Evolutionary conservation across 345 rosid genomes (phyloP).

Genomic region (Turritis glabra): DNA sequence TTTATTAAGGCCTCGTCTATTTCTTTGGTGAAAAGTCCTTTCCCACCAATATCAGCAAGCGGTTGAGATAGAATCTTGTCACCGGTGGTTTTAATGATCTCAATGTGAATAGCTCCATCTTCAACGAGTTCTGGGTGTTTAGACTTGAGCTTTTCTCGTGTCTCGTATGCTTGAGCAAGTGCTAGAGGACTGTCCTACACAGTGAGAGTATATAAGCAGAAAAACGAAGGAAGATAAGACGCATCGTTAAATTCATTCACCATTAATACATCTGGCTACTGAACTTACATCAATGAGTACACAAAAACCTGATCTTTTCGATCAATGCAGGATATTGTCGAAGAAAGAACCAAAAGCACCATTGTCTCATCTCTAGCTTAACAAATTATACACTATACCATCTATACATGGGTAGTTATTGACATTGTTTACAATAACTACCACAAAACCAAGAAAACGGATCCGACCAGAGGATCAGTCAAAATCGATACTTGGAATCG

Average conservation of each 20-base stretch:
- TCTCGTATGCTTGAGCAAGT: slow-evolving; percentile 98
- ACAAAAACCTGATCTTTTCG: not conserved
- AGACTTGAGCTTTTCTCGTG: slow-evolving; percentile 74
- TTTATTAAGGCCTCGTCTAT: slow-evolving; percentile 89
- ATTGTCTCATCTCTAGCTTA: not conserved
- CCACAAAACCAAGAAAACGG: slow-evolving; percentile 1
- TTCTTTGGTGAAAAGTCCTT: slow-evolving; percentile 95
- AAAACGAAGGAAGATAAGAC: slow-evolving; percentile 13
- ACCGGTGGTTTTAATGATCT: slow-evolving; percentile 93
- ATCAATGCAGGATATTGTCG: not conserved
- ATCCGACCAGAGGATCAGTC: slow-evolving; percentile 4
- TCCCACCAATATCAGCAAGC: slow-evolving; percentile 98
- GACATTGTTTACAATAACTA: not conserved
- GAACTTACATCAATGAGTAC: not conserved
- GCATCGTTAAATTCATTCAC: slow-evolving; percentile 7
- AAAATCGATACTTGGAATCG: not conserved
- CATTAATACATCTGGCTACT: not conserved
- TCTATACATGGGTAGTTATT: not conserved
- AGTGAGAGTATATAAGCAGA: slow-evolving; percentile 39
- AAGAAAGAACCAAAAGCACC: not conserved
- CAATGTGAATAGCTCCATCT: slow-evolving; percentile 90
- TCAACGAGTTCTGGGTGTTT: slow-evolving; percentile 71
- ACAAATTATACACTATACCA: not conserved
- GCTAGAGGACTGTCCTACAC: slow-evolving; percentile 85
- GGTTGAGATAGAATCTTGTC: slow-evolving; percentile 90